Evolutionary conservation across 2,329 filamentous ascomycete genomes (phyloP).

Genomic region (Ceratocystis alfenasii): DNA sequence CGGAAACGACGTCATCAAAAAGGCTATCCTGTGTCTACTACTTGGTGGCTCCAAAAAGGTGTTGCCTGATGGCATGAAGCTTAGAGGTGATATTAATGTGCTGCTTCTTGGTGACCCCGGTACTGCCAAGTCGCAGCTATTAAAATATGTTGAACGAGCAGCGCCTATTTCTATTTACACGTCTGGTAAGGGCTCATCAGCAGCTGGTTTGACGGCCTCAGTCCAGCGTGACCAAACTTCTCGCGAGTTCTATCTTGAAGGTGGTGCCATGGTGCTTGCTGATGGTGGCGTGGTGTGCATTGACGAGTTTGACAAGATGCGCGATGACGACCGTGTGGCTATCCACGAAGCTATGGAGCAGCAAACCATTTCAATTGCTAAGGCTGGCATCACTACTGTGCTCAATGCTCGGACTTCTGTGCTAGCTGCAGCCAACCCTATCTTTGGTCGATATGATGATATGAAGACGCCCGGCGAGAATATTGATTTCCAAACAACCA

Average conservation of each 20-base stretch:
- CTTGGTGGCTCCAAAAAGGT: constrained; percentile 97
- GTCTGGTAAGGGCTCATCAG: constrained; percentile 93
- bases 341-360: constrained; percentile 99
- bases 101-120: constrained; percentile 91
- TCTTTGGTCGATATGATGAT: constrained; percentile 96
- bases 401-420: constrained; percentile 93
- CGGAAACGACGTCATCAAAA: constrained; percentile 92
- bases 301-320: constrained; percentile 99
- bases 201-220: constrained; percentile 91
- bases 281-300: constrained; percentile 97
- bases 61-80: constrained; percentile 89
- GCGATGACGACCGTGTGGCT: constrained; percentile 91
- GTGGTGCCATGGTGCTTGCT: constrained; percentile 94
- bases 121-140: constrained; percentile 91
- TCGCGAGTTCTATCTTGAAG: constrained; percentile 93
- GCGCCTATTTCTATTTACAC: constrained; percentile 97
- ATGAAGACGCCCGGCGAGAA: constrained; percentile 96
- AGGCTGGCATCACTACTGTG: constrained; percentile 96
- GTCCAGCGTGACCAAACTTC: constrained; percentile 88
- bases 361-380: constrained; percentile 97
- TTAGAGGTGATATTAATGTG: constrained; percentile 96
- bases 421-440: constrained; percentile 87
- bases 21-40: constrained; percentile 84
- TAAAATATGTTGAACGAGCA: constrained; percentile 96
- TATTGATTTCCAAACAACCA: constrained; percentile 98